phyloP scores from a whole-genome alignment of 208 protist genomes.

The Acanthamoeba royreba region DNA sequence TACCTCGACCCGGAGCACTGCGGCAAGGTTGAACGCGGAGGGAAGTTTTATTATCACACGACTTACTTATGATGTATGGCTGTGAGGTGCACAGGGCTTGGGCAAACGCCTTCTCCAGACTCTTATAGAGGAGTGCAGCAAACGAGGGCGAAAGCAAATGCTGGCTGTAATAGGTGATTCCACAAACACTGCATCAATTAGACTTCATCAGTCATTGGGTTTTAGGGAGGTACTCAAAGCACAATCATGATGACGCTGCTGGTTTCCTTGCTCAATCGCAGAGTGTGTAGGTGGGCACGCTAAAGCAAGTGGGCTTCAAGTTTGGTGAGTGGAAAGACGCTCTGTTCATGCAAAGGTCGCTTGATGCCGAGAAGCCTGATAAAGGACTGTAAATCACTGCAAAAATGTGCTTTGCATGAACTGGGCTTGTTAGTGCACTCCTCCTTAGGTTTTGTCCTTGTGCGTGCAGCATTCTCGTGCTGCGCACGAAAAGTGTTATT shows the following conservation, averaged over 20 bases:
- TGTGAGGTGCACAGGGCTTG: not conserved
- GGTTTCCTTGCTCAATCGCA: not conserved
- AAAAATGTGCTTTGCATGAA: not conserved
- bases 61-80: not conserved
- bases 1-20: not conserved
- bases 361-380: not conserved
- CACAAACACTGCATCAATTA: not conserved
- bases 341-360: not conserved
- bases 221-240: not conserved
- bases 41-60: not conserved
- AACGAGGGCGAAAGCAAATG: not conserved
- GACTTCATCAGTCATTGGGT: not conserved
- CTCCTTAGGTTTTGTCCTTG: too few relatives aligned
- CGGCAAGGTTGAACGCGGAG: not conserved
- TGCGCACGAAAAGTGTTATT: too few relatives aligned
- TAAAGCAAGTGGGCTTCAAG: not conserved
- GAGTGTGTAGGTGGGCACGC: not conserved
- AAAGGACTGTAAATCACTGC: not conserved
- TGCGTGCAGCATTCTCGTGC: too few relatives aligned
- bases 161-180: not conserved
- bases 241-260: too few relatives aligned
- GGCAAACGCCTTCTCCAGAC: not conserved
- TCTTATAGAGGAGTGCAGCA: not conserved
- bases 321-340: slow-evolving; percentile 12
- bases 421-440: too few relatives aligned